Evolutionary conservation across 306 rosid genomes (phyloP), one percentile per base, ranked within the genome.

Genomic region (Pachyrhizus erosus): DNA sequence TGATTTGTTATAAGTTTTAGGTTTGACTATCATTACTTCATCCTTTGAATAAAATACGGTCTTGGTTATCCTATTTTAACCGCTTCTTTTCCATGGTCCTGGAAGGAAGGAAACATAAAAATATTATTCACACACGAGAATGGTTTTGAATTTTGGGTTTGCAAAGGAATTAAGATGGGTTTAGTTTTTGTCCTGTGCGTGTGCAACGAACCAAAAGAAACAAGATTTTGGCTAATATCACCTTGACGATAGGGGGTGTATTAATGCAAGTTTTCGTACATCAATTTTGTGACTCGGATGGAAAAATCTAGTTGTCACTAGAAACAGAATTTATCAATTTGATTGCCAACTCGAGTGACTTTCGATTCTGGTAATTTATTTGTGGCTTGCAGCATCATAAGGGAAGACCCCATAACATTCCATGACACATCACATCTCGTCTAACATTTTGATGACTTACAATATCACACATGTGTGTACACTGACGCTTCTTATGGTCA

Each of bases 101-200:
- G 5, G 2, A 33, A 11, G 26, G 70, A 23, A 61, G 75, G 23
- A 78, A 71, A 55, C 26, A 9, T 12, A 17, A 9, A 31, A 33
- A 60, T 26, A 62, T 45, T 73, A 45, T 86, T 86, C 89, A 86
- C 86, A 85, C 75, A 0, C 12, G 43, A 7, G 27, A 5, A 18
- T 12, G 24, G 0, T 2, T 40, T 42, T 31, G 34, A 79, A 17
- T 31, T 49, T 49, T 4, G 62, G 45, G 24, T 73, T 57, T 0
- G 21, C 21, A 18, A 9, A 10, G n/a, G n/a, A n/a, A n/a, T n/a
- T n/a, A n/a, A n/a, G 31, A 21, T 7, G 11, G 4, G 2, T 57
- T 57, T 17, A 3, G 5, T 57, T 23, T 57, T 24, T 58, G 66
- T 24, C 34, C 24, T 5, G 65, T 10, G 18, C 2, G 9, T 40